phyloP scores from a whole-genome alignment of 2,329 filamentous ascomycete genomes.

The Emmonsiellopsis sp. region DNA sequence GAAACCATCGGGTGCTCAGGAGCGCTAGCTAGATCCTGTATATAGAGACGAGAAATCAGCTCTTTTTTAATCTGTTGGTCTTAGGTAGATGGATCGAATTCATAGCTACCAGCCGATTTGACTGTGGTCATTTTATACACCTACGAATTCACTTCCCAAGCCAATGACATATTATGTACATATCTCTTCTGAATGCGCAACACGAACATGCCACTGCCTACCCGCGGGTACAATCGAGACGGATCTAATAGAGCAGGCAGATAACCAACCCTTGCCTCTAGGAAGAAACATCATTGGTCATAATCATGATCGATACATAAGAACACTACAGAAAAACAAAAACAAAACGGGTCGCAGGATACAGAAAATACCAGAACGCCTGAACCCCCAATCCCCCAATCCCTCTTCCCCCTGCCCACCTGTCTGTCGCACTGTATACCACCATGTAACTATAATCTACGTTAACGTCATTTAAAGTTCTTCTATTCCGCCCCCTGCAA shows the following conservation, averaged over 20 bases:
- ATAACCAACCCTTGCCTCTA: background rate
- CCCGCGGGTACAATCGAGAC: too few relatives aligned
- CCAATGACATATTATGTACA: too few relatives aligned
- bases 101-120: too few relatives aligned
- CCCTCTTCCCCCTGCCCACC: background rate
- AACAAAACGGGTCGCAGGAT: background rate
- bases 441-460: background rate
- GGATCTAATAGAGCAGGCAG: background rate
- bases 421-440: background rate
- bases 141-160: too few relatives aligned
- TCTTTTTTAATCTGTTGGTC: too few relatives aligned
- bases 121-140: too few relatives aligned
- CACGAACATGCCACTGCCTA: too few relatives aligned
- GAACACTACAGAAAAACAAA: background rate
- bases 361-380: background rate
- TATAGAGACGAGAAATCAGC: too few relatives aligned
- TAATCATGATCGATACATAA: background rate
- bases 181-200: too few relatives aligned
- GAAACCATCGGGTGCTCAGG: too few relatives aligned
- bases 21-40: too few relatives aligned
- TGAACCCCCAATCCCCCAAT: background rate
- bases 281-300: background rate
- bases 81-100: too few relatives aligned
- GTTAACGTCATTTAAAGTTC: background rate
- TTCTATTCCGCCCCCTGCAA: conserved; percentile 29